These are phyloP conservation scores for Didymella arachidicola DNA, from an alignment of 2,329 filamentous ascomycete species.

Conservation along the genomic window DNA sequence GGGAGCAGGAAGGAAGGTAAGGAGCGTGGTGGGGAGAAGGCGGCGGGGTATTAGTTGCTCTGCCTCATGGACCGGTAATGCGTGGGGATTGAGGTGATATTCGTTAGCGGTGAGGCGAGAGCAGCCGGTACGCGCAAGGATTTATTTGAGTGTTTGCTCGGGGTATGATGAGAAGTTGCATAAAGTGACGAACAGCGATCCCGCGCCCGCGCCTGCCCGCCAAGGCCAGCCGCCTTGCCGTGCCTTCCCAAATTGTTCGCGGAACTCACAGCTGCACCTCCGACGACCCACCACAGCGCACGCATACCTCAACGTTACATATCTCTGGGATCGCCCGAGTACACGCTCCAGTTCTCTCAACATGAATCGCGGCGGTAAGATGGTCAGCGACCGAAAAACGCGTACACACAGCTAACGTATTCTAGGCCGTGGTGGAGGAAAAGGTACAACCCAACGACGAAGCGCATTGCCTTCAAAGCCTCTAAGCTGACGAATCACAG, in stretches of 20 bases:
- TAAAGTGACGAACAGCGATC: constrained; percentile 35
- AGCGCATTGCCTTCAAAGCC: constrained; percentile 15
- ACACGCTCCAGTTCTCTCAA: background rate
- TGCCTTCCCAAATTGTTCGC: constrained; percentile 42
- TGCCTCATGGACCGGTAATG: constrained; percentile 35
- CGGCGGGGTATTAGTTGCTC: constrained; percentile 37
- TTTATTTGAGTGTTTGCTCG: constrained; percentile 28
- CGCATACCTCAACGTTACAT: constrained; percentile 10
- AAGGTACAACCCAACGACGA: constrained; percentile 38
- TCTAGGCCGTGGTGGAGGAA: constrained; percentile 64
- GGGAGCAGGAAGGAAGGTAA: constrained; percentile 22
- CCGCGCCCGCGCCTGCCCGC: constrained; percentile 31
- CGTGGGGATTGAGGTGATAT: constrained; percentile 5
- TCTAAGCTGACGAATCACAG: constrained; percentile 45
- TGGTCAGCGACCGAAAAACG: background rate
- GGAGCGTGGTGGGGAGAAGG: constrained; percentile 33
- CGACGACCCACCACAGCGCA: constrained; percentile 25
- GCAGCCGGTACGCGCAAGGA: constrained; percentile 14
- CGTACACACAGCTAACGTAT: constrained; percentile 35
- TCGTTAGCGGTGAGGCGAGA: constrained; percentile 7
- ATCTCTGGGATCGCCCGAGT: constrained; percentile 7
- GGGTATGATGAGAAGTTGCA: constrained; percentile 34
- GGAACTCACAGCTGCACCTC: constrained; percentile 31
- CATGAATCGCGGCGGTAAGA: constrained; percentile 21
- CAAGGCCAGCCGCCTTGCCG: constrained; percentile 34